phyloP scores from a whole-genome alignment of 2,329 filamentous ascomycete genomes.

The Ascochyta clinopodiicola region DNA sequence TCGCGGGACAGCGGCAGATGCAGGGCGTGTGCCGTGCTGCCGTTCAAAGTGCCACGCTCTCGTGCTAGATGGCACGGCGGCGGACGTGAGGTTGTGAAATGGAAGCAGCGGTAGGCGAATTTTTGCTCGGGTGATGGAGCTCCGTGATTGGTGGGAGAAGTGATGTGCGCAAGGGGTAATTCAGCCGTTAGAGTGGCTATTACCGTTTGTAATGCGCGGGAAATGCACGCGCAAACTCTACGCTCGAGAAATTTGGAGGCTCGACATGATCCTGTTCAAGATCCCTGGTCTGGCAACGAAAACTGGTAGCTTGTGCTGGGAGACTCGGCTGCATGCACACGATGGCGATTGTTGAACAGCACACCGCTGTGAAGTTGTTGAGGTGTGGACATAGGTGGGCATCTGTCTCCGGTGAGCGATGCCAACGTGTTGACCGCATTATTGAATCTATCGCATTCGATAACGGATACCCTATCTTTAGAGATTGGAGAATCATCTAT shows the following conservation, averaged over 20 bases:
- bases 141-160: background rate
- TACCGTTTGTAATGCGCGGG: too few species aligned
- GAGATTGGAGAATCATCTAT: background rate
- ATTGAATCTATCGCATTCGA: background rate
- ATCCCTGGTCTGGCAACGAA: too few species aligned
- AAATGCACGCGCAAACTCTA: too few species aligned
- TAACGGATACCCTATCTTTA: background rate
- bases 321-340: too few species aligned
- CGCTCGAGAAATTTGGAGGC: too few species aligned
- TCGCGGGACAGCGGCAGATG: too few species aligned
- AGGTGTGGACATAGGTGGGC: background rate
- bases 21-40: too few species aligned
- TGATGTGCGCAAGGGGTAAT: background rate
- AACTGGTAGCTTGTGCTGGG: too few species aligned
- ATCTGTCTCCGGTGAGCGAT: background rate
- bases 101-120: background rate
- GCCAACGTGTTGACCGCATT: constrained; percentile 2
- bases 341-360: background rate
- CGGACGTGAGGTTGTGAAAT: background rate
- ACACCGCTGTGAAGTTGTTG: background rate
- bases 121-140: background rate
- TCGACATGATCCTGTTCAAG: too few species aligned
- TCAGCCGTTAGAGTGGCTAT: background rate
- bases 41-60: too few species aligned
- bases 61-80: too few species aligned